phyloP scores from a whole-genome alignment of 202 grass and related monocot species.

The Hordeum pubiflorum region DNA sequence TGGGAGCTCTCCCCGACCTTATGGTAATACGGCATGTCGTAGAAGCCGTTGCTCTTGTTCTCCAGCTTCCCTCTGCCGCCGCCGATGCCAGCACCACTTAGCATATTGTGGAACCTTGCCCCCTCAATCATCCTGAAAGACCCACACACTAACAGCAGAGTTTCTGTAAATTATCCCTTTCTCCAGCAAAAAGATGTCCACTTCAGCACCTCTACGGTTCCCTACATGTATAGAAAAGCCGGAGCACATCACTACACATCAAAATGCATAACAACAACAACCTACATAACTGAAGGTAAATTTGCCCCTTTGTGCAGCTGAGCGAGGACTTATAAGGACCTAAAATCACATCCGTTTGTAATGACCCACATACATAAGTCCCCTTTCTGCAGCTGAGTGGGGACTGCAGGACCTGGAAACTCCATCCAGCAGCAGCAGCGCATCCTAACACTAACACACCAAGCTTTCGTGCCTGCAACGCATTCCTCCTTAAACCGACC shows the following conservation, averaged over 20 bases:
- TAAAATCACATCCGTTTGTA: too few species aligned
- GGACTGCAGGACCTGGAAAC: neutral
- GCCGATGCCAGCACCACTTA: conserved; percentile 22
- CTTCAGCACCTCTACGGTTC: neutral
- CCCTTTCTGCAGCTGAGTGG: neutral
- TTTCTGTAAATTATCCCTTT: neutral
- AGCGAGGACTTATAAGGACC: too few species aligned
- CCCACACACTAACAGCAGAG: neutral
- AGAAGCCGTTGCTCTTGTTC: conserved; percentile 33
- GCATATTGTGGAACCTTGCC: conserved; percentile 41
- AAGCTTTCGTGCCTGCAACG: too few species aligned
- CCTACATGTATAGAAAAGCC: conserved; percentile 18
- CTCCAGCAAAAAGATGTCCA: neutral
- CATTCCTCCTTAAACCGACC: too few species aligned
- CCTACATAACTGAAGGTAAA: neutral
- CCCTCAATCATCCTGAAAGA: conserved; percentile 45
- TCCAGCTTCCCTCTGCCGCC: conserved; percentile 29
- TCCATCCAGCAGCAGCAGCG: neutral
- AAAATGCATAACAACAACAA: neutral
- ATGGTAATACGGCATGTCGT: conserved; percentile 47
- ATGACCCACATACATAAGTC: neutral
- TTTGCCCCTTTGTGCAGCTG: neutral
- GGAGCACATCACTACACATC: neutral
- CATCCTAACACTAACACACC: too few species aligned
- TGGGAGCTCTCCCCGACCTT: conserved; percentile 57